Evolutionary conservation across 257 asterid genomes (phyloP), one percentile per base, ranked within the genome.

Genomic region (Solanum lignicaule): DNA sequence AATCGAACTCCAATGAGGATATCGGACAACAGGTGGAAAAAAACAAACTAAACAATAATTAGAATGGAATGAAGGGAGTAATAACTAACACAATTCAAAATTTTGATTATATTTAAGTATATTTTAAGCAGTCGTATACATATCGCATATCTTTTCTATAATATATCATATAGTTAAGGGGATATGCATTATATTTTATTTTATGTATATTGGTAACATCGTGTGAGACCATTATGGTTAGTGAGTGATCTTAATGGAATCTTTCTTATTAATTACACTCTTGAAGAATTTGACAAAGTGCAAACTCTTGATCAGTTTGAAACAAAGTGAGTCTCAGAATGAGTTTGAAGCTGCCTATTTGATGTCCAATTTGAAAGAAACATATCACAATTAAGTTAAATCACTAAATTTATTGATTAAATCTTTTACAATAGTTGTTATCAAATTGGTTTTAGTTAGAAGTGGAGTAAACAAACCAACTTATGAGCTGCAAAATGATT

Each of bases 1-100:
- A 52, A 18, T 52, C 3, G 0, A 16, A 6, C 7, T 16, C 1
- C 9, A 52, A 16, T 52, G 4, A 5, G 0, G 0, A 18, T 16
- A 52, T 52, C 23, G 0, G 1, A 52, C 7, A 2, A 52, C 60
- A 15, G 3, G 1, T 16, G 4, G 8, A 5, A 52, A 62, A 23
- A 23, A 60, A 60, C 6, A 62, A 62, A 29, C 71, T 62, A 23
- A 62, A 23, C 6, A 0, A 62, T 9, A 23, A 23, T 23, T n/a
- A 62, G 6, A 62, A 62, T 62, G 31, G 15, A 62, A 62, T 15
- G 60, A 65, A 9, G 32, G 18, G 8, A 25, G 72, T 25, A 65
- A 65, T 25, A 65, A 65, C 62, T n/a, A 65, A 65, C 32, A 65
- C 73, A 11, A 25, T 25, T 66, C 33, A 65, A 65, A 25, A n/a